A percentile compares a stretch with the other conserved stretches of the same genome.
These are phyloP conservation scores for Penicillium verhagenii DNA, from an alignment of 495 filamentous ascomycete species.

Conservation along the genomic window DNA sequence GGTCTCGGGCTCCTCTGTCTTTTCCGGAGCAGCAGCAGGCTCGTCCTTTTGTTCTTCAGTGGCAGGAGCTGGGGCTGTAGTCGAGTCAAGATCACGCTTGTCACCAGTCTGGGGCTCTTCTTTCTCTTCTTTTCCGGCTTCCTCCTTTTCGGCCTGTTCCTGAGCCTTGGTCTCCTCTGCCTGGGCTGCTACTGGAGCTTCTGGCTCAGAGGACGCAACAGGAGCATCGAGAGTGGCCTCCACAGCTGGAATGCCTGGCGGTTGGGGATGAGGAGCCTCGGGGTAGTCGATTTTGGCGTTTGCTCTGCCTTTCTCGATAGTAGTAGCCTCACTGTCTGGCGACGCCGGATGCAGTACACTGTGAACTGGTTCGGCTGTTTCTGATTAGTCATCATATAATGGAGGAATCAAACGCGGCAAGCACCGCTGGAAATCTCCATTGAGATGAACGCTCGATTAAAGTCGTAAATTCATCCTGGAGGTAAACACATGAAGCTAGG, in stretches of 20 bases:
- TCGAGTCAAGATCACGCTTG: slow-evolving; percentile 34
- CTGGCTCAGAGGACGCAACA: slow-evolving; percentile 10
- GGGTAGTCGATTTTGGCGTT: slow-evolving; percentile 8
- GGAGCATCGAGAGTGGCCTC: slow-evolving; percentile 6
- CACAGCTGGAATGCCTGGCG: background rate
- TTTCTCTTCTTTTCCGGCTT: slow-evolving; percentile 16
- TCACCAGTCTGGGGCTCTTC: slow-evolving; percentile 24
- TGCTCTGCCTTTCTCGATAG: slow-evolving; percentile 10
- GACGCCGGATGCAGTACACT: slow-evolving; percentile 15
- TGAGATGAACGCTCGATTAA: background rate
- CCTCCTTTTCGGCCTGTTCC: background rate
- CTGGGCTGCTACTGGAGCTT: slow-evolving; percentile 1
- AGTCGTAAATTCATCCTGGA: slow-evolving; percentile 4
- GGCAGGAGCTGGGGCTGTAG: slow-evolving; percentile 1
- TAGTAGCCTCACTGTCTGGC: slow-evolving; percentile 13
- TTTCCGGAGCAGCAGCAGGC: background rate
- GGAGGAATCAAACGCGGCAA: background rate
- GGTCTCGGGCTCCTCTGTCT: background rate
- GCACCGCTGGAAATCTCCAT: background rate
- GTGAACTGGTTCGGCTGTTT: slow-evolving; percentile 11
- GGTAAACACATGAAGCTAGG: background rate
- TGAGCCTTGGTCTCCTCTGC: background rate
- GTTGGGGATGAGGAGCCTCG: slow-evolving; percentile 10
- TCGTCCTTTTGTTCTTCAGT: background rate
- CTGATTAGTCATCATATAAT: slow-evolving; percentile 23